Percentiles rank a stretch among this genome's conserved stretches.
Evolutionary conservation across 495 filamentous ascomycete genomes (phyloP).

Genomic region (Cercophora newfieldiana): DNA sequence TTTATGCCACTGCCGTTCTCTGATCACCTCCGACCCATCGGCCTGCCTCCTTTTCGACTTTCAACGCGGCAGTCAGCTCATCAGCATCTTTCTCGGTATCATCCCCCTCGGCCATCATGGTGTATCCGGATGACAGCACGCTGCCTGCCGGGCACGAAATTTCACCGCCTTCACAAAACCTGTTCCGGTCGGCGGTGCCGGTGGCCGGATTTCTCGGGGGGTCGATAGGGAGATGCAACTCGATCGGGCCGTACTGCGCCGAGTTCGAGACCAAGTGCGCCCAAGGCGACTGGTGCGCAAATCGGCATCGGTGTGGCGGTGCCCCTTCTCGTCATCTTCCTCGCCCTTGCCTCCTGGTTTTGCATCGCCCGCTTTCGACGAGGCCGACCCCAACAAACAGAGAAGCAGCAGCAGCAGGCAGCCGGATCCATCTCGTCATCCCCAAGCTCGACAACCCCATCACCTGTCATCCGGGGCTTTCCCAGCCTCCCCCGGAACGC

Average conservation of each 20-base stretch:
- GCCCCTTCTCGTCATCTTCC: slow-evolving; percentile 5
- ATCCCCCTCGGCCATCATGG: not conserved
- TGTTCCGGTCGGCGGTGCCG: slow-evolving; percentile 1
- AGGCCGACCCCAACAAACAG: not conserved
- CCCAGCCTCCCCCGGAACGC: slow-evolving; percentile 2
- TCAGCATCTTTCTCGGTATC: too few species aligned
- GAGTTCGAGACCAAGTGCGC: slow-evolving; percentile 13
- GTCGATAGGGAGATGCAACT: not conserved
- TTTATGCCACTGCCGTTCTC: not conserved
- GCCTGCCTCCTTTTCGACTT: too few species aligned
- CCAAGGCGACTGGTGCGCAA: slow-evolving; percentile 14
- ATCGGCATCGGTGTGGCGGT: slow-evolving; percentile 10
- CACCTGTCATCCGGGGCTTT: not conserved
- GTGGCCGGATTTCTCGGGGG: not conserved
- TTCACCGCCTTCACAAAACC: not conserved
- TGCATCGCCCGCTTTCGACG: not conserved
- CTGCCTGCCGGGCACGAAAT: not conserved
- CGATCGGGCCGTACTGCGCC: slow-evolving; percentile 5
- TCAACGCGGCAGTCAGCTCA: too few species aligned
- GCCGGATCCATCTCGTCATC: not conserved
- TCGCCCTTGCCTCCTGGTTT: slow-evolving; percentile 1
- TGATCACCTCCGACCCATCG: too few species aligned
- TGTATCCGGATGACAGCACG: not conserved
- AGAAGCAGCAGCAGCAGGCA: not conserved
- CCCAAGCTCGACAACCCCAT: not conserved